Percentiles rank a stretch among this genome's conserved stretches.
Evolutionary conservation across 208 protist species (phyloP).

Genomic region (Phytomonas serpens): DNA sequence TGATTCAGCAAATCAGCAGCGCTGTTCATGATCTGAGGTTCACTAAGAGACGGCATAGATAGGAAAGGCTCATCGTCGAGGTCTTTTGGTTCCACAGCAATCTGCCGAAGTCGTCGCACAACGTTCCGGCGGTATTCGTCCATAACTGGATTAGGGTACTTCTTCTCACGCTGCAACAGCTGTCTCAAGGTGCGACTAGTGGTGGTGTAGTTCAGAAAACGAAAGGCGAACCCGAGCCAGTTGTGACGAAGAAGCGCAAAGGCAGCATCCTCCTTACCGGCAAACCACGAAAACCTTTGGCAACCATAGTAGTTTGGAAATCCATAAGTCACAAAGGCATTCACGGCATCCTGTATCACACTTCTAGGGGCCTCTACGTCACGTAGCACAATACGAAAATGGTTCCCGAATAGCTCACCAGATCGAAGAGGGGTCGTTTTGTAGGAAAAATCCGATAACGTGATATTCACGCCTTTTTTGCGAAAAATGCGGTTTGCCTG

Average conservation of each 20-base stretch:
- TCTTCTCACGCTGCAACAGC: conserved; percentile 68
- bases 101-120: conserved; percentile 61
- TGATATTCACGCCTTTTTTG: conserved; percentile 26
- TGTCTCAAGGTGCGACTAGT: conserved; percentile 51
- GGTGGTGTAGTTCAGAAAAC: conserved; percentile 79
- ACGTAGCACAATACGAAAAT: conserved; percentile 72
- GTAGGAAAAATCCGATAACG: conserved; percentile 79
- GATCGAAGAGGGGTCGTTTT: conserved; percentile 42
- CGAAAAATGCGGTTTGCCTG: conserved; percentile 46
- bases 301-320: conserved; percentile 89
- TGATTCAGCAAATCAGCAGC: conserved; percentile 28
- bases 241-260: conserved; percentile 78
- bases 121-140: conserved; percentile 76
- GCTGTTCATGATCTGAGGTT: conserved; percentile 21
- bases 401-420: conserved; percentile 75
- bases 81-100: conserved; percentile 54
- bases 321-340: conserved; percentile 39
- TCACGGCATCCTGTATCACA: conserved; percentile 36
- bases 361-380: conserved; percentile 44
- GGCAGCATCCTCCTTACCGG: conserved; percentile 53
- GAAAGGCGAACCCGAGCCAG: conserved; percentile 80
- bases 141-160: conserved; percentile 74
- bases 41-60: conserved; percentile 36
- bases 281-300: conserved; percentile 88
- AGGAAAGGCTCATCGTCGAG: conserved; percentile 67